Conservation (phyloP, 345 rosid genomes). For the Moringa oleifera region DNA sequence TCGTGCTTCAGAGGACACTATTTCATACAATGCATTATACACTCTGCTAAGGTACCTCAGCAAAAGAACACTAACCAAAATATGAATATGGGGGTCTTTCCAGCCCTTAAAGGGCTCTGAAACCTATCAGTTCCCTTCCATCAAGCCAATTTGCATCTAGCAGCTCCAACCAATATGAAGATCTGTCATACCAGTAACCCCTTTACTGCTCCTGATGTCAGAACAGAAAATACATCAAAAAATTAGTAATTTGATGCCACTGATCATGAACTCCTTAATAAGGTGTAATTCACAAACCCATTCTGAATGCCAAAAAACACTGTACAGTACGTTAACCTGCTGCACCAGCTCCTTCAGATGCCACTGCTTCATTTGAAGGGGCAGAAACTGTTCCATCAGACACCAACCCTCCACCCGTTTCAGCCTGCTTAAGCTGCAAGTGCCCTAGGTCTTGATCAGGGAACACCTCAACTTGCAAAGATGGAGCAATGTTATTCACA, state of each 20-base stretch:
- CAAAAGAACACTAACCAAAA: constrained; percentile 2
- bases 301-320: not conserved
- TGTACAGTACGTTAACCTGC: constrained; percentile 19
- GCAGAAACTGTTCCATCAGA: constrained; percentile 32
- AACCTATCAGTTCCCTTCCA: not conserved
- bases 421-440: constrained; percentile 18
- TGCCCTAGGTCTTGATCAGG: constrained; percentile 58
- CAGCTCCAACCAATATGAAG: not conserved
- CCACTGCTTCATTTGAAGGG: constrained; percentile 36
- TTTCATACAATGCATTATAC: not conserved
- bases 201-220: not conserved
- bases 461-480: constrained; percentile 79
- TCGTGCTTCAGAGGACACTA: not conserved
- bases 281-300: constrained; percentile 15
- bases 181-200: constrained; percentile 4
- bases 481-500: constrained; percentile 76
- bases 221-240: constrained; percentile 7
- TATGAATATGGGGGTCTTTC: not conserved
- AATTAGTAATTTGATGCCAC: not conserved
- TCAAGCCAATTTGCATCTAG: constrained; percentile 5
- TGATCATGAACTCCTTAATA: not conserved
- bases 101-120: not conserved
- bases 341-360: constrained; percentile 30
- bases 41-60: constrained; percentile 1
- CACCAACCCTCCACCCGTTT: constrained; percentile 19